phyloP scores from a whole-genome alignment of 2,329 filamentous ascomycete genomes.

The Plenodomus biglobosus region DNA sequence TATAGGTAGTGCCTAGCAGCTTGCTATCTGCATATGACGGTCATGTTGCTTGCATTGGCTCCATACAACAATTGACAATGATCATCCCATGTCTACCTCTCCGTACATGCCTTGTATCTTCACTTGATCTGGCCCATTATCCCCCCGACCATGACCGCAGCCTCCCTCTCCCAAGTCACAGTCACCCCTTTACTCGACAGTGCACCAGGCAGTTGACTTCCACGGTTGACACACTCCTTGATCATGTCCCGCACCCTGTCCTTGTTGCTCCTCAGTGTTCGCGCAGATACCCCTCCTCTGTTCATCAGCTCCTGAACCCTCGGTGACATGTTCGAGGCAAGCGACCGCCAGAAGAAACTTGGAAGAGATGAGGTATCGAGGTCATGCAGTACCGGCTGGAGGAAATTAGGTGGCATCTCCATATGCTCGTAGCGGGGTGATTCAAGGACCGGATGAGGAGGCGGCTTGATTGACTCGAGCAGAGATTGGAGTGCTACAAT shows the following conservation, averaged over 20 bases:
- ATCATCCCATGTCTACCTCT: not conserved
- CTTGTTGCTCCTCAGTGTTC: conserved; percentile 76
- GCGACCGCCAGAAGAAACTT: conserved; percentile 89
- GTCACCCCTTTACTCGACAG: conserved; percentile 51
- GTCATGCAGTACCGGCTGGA: conserved; percentile 71
- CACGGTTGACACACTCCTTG: conserved; percentile 77
- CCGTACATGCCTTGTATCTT: not conserved
- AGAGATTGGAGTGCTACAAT: conserved; percentile 84
- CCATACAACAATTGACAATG: no score
- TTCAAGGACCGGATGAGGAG: conserved; percentile 66
- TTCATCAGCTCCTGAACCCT: conserved; percentile 83
- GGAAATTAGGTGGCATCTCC: conserved; percentile 52
- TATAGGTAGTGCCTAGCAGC: not conserved
- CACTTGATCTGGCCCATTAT: conserved; percentile 59
- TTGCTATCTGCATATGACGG: not conserved
- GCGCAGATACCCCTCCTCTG: conserved; percentile 78
- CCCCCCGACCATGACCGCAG: conserved; percentile 90
- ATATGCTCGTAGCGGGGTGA: conserved; percentile 20
- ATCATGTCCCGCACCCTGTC: conserved; percentile 75
- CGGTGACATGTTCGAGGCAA: conserved; percentile 74
- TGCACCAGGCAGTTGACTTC: conserved; percentile 67
- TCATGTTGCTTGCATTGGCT: not conserved
- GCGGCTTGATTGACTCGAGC: conserved; percentile 67
- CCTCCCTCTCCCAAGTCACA: conserved; percentile 81
- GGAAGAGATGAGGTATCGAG: conserved; percentile 85